These are phyloP conservation scores for Sporothrix luriei DNA, from an alignment of 2,329 filamentous ascomycete species.

Conservation along the genomic window DNA sequence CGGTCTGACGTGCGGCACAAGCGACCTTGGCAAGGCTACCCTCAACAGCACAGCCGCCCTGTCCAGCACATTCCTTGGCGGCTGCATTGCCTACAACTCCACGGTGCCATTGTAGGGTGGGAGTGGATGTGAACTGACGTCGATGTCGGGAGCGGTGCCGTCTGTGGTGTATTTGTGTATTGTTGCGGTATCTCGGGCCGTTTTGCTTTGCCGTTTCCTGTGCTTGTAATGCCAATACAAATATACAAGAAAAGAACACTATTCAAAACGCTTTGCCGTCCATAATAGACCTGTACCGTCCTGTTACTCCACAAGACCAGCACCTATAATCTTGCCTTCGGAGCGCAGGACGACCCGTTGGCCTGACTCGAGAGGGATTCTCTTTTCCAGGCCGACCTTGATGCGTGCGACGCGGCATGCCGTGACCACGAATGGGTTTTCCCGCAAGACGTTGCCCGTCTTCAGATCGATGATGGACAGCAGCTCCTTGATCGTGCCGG, in stretches of 20 bases:
- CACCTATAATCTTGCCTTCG: conserved; percentile 81
- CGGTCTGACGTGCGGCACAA: conserved; percentile 34
- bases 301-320: conserved; percentile 74
- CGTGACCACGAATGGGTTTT: conserved; percentile 80
- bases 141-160: not conserved
- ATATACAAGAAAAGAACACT: conserved; percentile 7
- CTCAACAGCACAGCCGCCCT: conserved; percentile 33
- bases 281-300: not conserved
- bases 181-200: conserved; percentile 8
- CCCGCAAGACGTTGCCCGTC: conserved; percentile 74
- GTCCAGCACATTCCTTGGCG: conserved; percentile 28
- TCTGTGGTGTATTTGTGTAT: not conserved
- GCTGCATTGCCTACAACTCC: conserved; percentile 32
- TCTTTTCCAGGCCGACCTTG: conserved; percentile 70
- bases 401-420: conserved; percentile 77
- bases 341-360: conserved; percentile 79
- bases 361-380: conserved; percentile 77
- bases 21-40: conserved; percentile 30
- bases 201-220: not conserved
- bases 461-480: conserved; percentile 76
- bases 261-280: not conserved
- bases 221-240: conserved; percentile 2
- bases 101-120: conserved; percentile 24
- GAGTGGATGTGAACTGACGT: not conserved
- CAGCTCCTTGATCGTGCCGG: conserved; percentile 73